These are phyloP conservation scores for Solanum corneliomulleri DNA, from an alignment of 257 asterid genomes.

Conservation along the genomic window DNA sequence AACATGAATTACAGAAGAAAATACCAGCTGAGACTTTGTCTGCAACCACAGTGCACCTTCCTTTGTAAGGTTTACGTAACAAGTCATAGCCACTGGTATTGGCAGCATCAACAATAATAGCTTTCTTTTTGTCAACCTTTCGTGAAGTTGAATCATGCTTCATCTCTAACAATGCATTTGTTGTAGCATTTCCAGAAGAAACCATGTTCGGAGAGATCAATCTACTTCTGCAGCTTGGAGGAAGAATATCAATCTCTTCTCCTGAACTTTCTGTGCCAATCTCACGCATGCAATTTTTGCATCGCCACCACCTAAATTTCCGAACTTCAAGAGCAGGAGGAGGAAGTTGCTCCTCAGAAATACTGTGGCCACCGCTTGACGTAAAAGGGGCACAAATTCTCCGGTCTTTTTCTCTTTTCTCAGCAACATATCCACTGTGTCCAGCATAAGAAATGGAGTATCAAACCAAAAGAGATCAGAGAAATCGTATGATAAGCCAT, in stretches of 20 bases:
- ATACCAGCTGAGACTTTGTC: not conserved
- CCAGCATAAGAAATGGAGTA: not conserved
- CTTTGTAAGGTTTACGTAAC: not conserved
- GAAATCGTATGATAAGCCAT: not conserved
- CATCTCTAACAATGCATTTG: not conserved
- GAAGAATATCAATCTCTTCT: not conserved
- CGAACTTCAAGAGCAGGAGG: slow-evolving; percentile 49
- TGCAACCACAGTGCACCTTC: not conserved
- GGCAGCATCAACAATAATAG: not conserved
- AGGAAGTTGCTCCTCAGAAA: slow-evolving; percentile 3
- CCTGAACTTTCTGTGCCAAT: not conserved
- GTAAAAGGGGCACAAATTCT: slow-evolving; percentile 38
- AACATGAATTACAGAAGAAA: not conserved
- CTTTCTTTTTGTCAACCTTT: not conserved
- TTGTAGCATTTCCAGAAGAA: not conserved
- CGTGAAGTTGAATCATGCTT: not conserved
- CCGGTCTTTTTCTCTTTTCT: slow-evolving; percentile 41
- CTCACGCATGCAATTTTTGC: slow-evolving; percentile 26
- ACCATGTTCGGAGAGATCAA: not conserved
- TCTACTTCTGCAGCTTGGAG: not conserved
- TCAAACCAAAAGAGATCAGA: not conserved
- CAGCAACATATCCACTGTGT: slow-evolving; percentile 70
- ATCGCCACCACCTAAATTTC: slow-evolving; percentile 65
- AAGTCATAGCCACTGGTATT: not conserved
- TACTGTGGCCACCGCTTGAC: slow-evolving; percentile 7